phyloP scores from a whole-genome alignment of 108 stramenopile species.

The Cyclotella cryptica region DNA sequence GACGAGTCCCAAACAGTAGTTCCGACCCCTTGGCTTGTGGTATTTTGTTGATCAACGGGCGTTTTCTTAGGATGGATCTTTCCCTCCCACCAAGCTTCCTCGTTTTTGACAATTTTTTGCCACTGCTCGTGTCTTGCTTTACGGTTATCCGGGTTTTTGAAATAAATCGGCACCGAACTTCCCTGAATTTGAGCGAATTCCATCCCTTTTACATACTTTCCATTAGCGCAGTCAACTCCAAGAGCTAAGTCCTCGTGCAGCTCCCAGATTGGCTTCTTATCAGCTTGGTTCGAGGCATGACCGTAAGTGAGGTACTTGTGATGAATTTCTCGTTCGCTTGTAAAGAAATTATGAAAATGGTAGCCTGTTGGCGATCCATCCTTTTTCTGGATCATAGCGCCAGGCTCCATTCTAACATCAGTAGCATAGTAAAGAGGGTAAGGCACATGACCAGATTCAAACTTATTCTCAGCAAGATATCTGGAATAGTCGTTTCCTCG shows the following conservation, averaged over 20 bases:
- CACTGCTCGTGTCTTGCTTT: conserved; percentile 30
- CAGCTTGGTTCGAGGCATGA: conserved; percentile 46
- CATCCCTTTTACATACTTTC: conserved; percentile 7
- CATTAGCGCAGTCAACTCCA: conserved; percentile 40
- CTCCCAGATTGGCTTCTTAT: conserved; percentile 31
- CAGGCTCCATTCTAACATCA: conserved; percentile 29
- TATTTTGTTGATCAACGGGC: background rate
- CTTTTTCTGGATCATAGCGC: background rate
- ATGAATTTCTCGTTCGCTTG: conserved; percentile 32
- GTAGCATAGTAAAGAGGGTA: conserved; percentile 45
- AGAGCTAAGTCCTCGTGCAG: conserved; percentile 31
- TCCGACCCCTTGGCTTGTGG: background rate
- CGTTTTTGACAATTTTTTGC: conserved; percentile 35
- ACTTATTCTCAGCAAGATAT: conserved; percentile 10
- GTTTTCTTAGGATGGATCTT: background rate
- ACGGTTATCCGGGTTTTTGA: conserved; percentile 22
- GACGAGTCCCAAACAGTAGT: conserved; percentile 13
- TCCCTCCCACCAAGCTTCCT: conserved; percentile 4
- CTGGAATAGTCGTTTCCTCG: background rate
- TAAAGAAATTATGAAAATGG: conserved; percentile 73
- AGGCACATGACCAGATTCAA: background rate
- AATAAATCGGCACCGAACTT: conserved; percentile 37
- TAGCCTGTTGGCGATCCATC: conserved; percentile 51
- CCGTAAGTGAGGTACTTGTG: conserved; percentile 62
- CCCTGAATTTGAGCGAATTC: conserved; percentile 12